A percentile compares a stretch with the other conserved stretches of the same genome.
phyloP scores from a whole-genome alignment of 2,329 filamentous ascomycete genomes.

The Hymenoscyphus infarciens region DNA sequence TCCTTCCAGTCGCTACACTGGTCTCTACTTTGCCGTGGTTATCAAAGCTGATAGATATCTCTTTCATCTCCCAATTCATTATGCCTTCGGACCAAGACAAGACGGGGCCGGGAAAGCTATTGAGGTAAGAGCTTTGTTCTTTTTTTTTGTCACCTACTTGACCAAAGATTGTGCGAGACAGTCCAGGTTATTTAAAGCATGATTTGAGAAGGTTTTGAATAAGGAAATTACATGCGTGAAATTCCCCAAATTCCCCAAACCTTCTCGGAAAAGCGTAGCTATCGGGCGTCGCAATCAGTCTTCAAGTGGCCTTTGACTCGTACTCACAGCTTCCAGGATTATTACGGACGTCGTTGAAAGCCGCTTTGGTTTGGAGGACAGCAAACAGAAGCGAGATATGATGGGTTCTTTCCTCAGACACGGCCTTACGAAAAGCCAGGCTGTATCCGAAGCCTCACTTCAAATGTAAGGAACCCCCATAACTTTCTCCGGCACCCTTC shows the following conservation, averaged over 20 bases:
- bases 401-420: constrained; percentile 48
- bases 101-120: constrained; percentile 8
- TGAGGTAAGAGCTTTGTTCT: neutral
- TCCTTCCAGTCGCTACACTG: neutral
- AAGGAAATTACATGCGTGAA: too few relatives aligned
- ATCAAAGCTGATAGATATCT: constrained; percentile 1
- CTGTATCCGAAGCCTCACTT: constrained; percentile 13
- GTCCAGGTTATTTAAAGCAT: too few relatives aligned
- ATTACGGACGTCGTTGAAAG: constrained; percentile 41
- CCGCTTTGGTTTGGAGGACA: constrained; percentile 38
- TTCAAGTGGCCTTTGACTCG: neutral
- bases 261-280: too few relatives aligned
- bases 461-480: constrained; percentile 27
- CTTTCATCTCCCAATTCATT: constrained; percentile 5
- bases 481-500: neutral
- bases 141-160: too few relatives aligned
- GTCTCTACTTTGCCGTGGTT: constrained; percentile 9
- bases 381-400: constrained; percentile 48
- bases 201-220: too few relatives aligned
- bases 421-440: constrained; percentile 30
- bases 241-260: too few relatives aligned
- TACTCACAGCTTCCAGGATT: neutral
- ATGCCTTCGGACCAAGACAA: constrained; percentile 12
- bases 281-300: neutral
- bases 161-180: too few relatives aligned